Percentiles rank a stretch among this genome's conserved stretches.
These are phyloP conservation scores for Thalassiosira sp. DNA, from an alignment of 352 stramenopile genomes.

Conservation along the genomic window DNA sequence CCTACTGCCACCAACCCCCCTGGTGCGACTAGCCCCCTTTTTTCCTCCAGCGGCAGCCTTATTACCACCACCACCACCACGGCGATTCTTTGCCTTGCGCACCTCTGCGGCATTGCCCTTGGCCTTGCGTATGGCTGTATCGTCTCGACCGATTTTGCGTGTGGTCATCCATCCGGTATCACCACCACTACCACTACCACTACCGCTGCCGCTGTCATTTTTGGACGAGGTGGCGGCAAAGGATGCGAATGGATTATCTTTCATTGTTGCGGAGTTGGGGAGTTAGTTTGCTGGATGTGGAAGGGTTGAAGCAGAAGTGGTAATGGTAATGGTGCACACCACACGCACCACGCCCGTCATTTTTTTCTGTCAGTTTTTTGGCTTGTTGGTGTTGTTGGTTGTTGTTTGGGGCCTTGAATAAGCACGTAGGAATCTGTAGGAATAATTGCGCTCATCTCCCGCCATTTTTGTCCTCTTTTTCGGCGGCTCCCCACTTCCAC, in stretches of 20 bases:
- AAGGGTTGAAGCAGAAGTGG: too few relatives aligned
- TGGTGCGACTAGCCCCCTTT: neutral
- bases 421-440: too few relatives aligned
- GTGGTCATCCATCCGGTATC: conserved; percentile 61
- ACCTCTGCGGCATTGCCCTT: conserved; percentile 38
- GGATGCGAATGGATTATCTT: conserved; percentile 37
- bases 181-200: too few relatives aligned
- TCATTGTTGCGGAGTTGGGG: conserved; percentile 1
- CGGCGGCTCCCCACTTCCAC: too few relatives aligned
- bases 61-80: neutral
- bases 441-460: too few relatives aligned
- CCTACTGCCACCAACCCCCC: neutral
- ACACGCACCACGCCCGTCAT: too few relatives aligned
- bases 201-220: conserved; percentile 4
- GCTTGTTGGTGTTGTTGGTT: too few relatives aligned
- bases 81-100: conserved; percentile 8
- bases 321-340: too few relatives aligned
- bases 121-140: conserved; percentile 48
- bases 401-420: too few relatives aligned
- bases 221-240: conserved; percentile 20
- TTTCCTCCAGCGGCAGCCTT: neutral
- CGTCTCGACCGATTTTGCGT: conserved; percentile 62
- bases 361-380: too few relatives aligned
- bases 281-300: too few relatives aligned
- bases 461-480: too few relatives aligned